Percentiles rank a stretch among this genome's conserved stretches.
These are phyloP conservation scores for Malassezia dermatis DNA, from an alignment of 1,284 basidiomycete species.

Conservation along the genomic window DNA sequence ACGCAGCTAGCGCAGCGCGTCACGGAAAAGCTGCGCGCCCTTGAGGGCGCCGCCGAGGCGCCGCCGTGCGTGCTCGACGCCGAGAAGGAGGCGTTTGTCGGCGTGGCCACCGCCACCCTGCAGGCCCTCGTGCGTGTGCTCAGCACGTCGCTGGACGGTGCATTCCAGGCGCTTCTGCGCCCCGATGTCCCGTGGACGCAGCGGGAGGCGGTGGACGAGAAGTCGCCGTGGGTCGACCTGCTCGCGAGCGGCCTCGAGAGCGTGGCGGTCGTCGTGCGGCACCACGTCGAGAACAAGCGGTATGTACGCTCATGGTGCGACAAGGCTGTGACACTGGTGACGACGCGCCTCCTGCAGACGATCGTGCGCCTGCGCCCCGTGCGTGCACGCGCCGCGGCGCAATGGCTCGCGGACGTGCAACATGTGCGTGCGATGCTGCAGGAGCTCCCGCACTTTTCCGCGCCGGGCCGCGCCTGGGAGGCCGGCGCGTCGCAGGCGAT, in stretches of 20 bases:
- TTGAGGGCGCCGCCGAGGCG: slow-evolving; percentile 58
- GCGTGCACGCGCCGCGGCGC: slow-evolving; percentile 22
- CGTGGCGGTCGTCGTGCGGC: slow-evolving; percentile 38
- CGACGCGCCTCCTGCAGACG: slow-evolving; percentile 24
- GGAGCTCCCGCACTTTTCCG: slow-evolving; percentile 32
- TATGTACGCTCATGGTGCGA: slow-evolving; percentile 44
- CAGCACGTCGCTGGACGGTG: slow-evolving; percentile 30
- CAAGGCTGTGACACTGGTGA: slow-evolving; percentile 29
- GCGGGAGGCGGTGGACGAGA: slow-evolving; percentile 18
- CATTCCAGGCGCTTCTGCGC: slow-evolving; percentile 38
- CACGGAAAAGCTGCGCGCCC: slow-evolving; percentile 63
- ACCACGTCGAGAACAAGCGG: slow-evolving; percentile 44
- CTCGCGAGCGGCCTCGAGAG: slow-evolving; percentile 35
- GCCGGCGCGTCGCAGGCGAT: slow-evolving; percentile 13
- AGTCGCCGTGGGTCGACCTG: slow-evolving; percentile 34
- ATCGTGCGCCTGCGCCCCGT: slow-evolving; percentile 37
- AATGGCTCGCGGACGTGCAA: slow-evolving; percentile 28
- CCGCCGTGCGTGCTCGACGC: slow-evolving; percentile 61
- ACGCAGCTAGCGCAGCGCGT: slow-evolving; percentile 86
- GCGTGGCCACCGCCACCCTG: slow-evolving; percentile 30
- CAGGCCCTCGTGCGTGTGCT: slow-evolving; percentile 30
- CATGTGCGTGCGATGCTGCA: slow-evolving; percentile 28
- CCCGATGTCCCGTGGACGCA: slow-evolving; percentile 32
- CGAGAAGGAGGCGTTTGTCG: slow-evolving; percentile 69
- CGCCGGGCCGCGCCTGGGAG: slow-evolving; percentile 9